Conservation (phyloP, 257 asterid genomes). For the Capsicum rhomboideum region DNA sequence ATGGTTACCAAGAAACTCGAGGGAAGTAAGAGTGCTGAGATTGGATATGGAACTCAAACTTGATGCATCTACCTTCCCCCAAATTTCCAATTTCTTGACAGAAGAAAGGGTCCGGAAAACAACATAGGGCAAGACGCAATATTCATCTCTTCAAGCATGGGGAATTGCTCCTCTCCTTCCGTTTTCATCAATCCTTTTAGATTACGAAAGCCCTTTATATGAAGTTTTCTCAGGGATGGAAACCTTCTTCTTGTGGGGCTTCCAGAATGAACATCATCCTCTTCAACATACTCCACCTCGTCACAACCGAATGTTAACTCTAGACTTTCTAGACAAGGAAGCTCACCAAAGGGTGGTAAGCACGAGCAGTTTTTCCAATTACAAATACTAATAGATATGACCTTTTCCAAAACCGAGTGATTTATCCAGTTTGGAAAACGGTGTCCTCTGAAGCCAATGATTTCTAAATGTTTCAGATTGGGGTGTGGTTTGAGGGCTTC, state of each 20-base stretch:
- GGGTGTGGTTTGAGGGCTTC: too few species aligned
- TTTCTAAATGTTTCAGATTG: too few species aligned
- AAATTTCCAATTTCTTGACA: background rate
- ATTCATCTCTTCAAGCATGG: background rate
- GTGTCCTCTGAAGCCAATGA: too few species aligned
- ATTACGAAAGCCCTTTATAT: accelerated
- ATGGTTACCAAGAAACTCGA: background rate
- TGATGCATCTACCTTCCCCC: background rate
- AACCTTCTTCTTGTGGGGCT: background rate
- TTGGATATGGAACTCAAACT: background rate
- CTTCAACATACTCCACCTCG: background rate
- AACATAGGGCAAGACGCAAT: accelerated
- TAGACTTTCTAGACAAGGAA: background rate
- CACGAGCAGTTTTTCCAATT: background rate
- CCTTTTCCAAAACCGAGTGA: too few species aligned
- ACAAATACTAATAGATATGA: too few species aligned
- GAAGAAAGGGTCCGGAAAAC: background rate
- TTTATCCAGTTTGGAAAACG: too few species aligned
- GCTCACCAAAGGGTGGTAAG: background rate
- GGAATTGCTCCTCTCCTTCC: background rate
- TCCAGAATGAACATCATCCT: background rate
- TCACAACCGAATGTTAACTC: too few species aligned
- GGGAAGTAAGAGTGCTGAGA: background rate
- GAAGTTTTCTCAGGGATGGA: background rate
- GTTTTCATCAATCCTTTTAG: background rate